Percentiles rank a stretch among this genome's conserved stretches.
phyloP scores from a whole-genome alignment of 495 filamentous ascomycete species.

The Aspergillus kassunensis region DNA sequence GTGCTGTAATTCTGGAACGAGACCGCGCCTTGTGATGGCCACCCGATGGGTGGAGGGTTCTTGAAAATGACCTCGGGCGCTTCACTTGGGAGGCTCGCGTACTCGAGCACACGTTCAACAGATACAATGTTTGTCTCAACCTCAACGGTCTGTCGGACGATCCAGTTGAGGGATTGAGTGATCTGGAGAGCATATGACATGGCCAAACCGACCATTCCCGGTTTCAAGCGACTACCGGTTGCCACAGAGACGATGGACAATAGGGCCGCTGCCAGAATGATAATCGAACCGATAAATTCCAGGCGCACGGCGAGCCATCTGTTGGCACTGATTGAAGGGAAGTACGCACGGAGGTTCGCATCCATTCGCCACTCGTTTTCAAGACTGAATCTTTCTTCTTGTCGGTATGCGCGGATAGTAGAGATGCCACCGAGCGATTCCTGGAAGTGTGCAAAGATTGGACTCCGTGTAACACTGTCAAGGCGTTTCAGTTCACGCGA shows the following conservation, averaged over 20 bases:
- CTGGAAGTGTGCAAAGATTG: constrained; percentile 98
- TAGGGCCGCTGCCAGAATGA: constrained; percentile 82
- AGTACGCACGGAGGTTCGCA: constrained; percentile 91
- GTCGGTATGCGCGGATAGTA: constrained; percentile 95
- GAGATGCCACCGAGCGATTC: constrained; percentile 92
- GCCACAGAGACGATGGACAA: constrained; percentile 80
- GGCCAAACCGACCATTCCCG: constrained; percentile 84
- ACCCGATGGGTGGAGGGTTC: constrained; percentile 79
- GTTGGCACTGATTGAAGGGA: constrained; percentile 94
- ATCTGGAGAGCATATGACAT: constrained; percentile 98
- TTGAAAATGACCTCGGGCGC: constrained; percentile 91
- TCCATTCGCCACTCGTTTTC: constrained; percentile 99
- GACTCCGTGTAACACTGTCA: constrained; percentile 91
- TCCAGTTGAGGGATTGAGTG: constrained; percentile 98
- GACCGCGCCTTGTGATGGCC: constrained; percentile 88
- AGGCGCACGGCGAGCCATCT: constrained; percentile 93
- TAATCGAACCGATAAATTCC: constrained; percentile 93
- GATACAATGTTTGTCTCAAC: constrained; percentile 99
- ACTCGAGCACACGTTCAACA: constrained; percentile 96
- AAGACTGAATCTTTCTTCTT: constrained; percentile 77
- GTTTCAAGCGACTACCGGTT: constrained; percentile 59
- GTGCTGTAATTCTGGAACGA: constrained; percentile 92
- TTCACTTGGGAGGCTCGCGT: constrained; percentile 88
- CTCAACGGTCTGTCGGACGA: constrained; percentile 97
- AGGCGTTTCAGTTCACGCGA: constrained; percentile 94